Evolutionary conservation across 2,329 filamentous ascomycete genomes (phyloP), one percentile per base, ranked within the genome.

Genomic region (Anthostomella pinea): DNA sequence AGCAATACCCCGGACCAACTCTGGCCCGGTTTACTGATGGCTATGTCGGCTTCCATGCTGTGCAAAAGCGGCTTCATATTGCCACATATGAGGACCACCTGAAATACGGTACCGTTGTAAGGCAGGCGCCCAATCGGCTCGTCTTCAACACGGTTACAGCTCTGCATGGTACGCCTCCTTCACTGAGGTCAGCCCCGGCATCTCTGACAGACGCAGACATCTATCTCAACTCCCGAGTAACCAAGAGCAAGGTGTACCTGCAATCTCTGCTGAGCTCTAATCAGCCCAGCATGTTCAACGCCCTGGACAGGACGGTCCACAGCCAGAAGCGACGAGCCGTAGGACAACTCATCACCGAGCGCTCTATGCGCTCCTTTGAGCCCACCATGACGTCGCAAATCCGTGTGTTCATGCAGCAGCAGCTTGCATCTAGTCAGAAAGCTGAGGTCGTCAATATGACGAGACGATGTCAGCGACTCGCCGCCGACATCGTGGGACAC

Each of bases 361-460:
- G 38, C 25, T 51, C 43, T 0, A 46, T 45, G 25, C 42, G 38
- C 4, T 6, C 25, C 13, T 51, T 51, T 26, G 41, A 47, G 35
- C 43, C 43, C 3, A 43, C 35, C 3, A 46, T 51, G 43, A 21
- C 8, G 3, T n/a, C 10, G 14, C 24, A 46, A 16, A 30, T 48
- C 2, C 38, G 44, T 14, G 20, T 45, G 8, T 43, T 45, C 19
- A 30, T 41, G 3, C 28, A 18, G 9, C 30, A 38, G 5, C 24
- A 41, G 6, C 31, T 41, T 4, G 17, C 19, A n/a, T 39, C 40
- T 4, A 35, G 31, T 15, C 29, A 32, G 24, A 29, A 29, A 19
- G 24, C 6, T 13, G n/a, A 25, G 9, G 8, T 23, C 6, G 19
- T 44, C 19, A 39, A 47, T 19, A 44, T 41, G 35, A 39, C 41